Base-by-base conservation (phyloP, 2,329 filamentous ascomycete species). In the Elsinoe arachidis region DNA sequence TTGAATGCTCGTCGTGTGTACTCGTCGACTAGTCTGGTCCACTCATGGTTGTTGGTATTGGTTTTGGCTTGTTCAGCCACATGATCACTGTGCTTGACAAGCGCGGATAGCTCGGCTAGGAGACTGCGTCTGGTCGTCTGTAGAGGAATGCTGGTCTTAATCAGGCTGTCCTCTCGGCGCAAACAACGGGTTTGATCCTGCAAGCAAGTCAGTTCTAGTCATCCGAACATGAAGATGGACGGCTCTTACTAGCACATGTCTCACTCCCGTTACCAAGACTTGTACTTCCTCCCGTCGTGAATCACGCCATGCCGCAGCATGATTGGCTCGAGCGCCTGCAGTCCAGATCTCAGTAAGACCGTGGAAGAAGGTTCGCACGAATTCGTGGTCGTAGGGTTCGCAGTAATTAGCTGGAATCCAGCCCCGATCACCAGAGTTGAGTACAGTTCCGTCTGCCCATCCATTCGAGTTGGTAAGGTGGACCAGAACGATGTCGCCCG, bases 361-460 rank as follows among this genome's bases (percentile, higher is more conserved):
- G 65, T 89, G 90, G 35, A 99, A 77, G 19, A 99, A 78, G 61
- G 84, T 90, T 56, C 85, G 83, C 79, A 97, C 91, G 62, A 90
- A 85, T 19, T 90, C 83, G 46, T 92, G 90, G 63, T 96, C 89
- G 70, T 96, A 99, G 9, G 89, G 81, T 69, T 96, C 91, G 76
- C 93, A 99, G 71, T 97, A 99, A 72, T 99, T 99, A 7, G 93
- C 99, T 2, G 93, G 93, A 60, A 99, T 77, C 93, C 93, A 99
- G 61, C 93, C 93, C 64, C 93, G 82, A 53, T 87, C 87, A 23
- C 92, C 92, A 2, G 90, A 89, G 21, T 86, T 81, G 60, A 99
- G 75, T 39, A 96, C 77, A 0, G 93, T 99, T 54, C 93, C 93
- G 70, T 99, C 93, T 33, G 93, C 93, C 93, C 93, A 99, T 64